These are phyloP conservation scores for Carex arenaria DNA, from an alignment of 202 grass and related monocot genomes.

Conservation along the genomic window DNA sequence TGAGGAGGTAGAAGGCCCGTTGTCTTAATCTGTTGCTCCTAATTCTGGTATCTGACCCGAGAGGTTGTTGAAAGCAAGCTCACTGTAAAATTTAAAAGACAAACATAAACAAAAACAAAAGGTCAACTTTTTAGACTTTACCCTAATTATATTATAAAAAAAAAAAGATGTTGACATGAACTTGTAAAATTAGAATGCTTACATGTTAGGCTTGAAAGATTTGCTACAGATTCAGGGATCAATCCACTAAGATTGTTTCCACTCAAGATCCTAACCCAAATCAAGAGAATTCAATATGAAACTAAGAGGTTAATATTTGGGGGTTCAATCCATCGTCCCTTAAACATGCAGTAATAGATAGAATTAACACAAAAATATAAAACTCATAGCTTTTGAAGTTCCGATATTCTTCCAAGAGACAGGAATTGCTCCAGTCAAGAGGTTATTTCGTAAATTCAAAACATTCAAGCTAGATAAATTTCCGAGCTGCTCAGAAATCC, in stretches of 20 bases:
- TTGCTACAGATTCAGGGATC: conserved; percentile 36
- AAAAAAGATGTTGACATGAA: background rate
- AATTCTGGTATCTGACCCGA: conserved; percentile 33
- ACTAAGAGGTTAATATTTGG: background rate
- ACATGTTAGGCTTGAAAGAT: conserved; percentile 36
- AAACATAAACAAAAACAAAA: background rate
- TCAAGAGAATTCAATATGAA: conserved; percentile 2
- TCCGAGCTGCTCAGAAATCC: conserved; percentile 29
- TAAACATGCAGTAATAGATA: background rate
- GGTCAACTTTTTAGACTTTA: background rate
- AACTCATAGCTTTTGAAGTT: conserved; percentile 34
- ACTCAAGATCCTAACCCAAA: conserved; percentile 30
- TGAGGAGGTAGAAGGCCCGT: no score
- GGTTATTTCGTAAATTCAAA: conserved; percentile 43
- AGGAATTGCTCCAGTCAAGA: conserved; percentile 30
- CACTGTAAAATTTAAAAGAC: conserved; percentile 16
- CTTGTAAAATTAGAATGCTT: conserved; percentile 12
- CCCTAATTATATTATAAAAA: background rate
- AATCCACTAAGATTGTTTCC: conserved; percentile 35
- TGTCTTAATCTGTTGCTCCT: no score
- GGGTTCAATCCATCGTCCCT: background rate
- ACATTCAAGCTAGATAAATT: conserved; percentile 31
- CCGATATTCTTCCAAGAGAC: conserved; percentile 30
- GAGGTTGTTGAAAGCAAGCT: conserved; percentile 38
- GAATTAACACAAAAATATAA: conserved; percentile 11